These are phyloP conservation scores for Torrubiella hemipterigena DNA, from an alignment of 2,329 filamentous ascomycete species.

Conservation along the genomic window DNA sequence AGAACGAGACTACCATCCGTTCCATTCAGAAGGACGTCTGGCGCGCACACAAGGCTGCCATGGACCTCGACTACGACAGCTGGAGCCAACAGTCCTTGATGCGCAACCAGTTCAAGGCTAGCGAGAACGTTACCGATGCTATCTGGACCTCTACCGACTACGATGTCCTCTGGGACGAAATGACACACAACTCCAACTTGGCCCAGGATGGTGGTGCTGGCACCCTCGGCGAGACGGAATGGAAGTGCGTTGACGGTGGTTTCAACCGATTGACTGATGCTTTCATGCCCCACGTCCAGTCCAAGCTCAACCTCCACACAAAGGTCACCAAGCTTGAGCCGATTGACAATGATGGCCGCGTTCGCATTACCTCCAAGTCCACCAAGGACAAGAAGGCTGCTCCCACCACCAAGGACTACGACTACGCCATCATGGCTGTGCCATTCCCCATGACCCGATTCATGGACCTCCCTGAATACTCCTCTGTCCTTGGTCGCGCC, in stretches of 20 bases:
- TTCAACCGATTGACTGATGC: slow-evolving; percentile 16
- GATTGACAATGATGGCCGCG: background rate
- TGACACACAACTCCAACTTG: slow-evolving; percentile 20
- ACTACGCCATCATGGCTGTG: slow-evolving; percentile 19
- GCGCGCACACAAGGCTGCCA: slow-evolving; percentile 16
- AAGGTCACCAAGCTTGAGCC: slow-evolving; percentile 9
- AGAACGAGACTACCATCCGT: slow-evolving; percentile 7
- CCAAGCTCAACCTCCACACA: slow-evolving; percentile 13
- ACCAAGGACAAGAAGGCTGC: slow-evolving; percentile 3
- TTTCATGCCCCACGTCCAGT: slow-evolving; percentile 15
- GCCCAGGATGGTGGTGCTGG: slow-evolving; percentile 15
- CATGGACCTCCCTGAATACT: slow-evolving; percentile 18
- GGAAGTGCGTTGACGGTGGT: slow-evolving; percentile 13
- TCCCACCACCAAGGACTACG: slow-evolving; percentile 14
- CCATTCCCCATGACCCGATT: slow-evolving; percentile 20
- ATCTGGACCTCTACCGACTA: slow-evolving; percentile 17
- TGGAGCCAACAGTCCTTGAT: slow-evolving; percentile 18
- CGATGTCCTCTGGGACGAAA: slow-evolving; percentile 20
- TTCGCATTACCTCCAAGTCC: slow-evolving; percentile 2
- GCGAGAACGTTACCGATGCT: slow-evolving; percentile 23
- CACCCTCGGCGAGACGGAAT: slow-evolving; percentile 15
- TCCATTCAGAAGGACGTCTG: slow-evolving; percentile 12
- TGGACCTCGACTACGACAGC: slow-evolving; percentile 15
- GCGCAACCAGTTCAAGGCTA: slow-evolving; percentile 19
- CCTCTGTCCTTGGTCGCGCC: slow-evolving; percentile 11